Conservation (phyloP, 352 stramenopile species). For the Phytophthora ohioensis region DNA sequence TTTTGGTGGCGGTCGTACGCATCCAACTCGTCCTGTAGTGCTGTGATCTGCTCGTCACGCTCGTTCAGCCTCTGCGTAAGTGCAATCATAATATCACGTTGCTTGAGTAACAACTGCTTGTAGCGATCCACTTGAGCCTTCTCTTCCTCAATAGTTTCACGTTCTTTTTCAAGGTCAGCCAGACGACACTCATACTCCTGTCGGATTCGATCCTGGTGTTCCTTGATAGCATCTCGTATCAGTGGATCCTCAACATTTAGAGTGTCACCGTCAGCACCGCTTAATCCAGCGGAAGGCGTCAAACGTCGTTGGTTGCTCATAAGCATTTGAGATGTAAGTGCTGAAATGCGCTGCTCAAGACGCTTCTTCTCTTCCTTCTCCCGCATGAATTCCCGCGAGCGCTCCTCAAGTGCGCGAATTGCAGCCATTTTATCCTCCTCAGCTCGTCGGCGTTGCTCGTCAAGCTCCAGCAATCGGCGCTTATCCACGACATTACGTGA, state of each 20-base stretch:
- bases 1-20: slow-evolving; percentile 94
- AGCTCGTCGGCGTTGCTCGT: slow-evolving; percentile 89
- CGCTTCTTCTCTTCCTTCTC: slow-evolving; percentile 97
- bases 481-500: slow-evolving; percentile 95
- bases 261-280: slow-evolving; percentile 35
- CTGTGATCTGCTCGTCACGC: slow-evolving; percentile 95
- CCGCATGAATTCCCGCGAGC: slow-evolving; percentile 93
- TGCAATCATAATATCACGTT: slow-evolving; percentile 97
- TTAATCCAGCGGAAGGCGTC: slow-evolving; percentile 17
- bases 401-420: slow-evolving; percentile 92
- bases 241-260: slow-evolving; percentile 81
- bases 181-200: slow-evolving; percentile 93
- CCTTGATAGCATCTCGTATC: slow-evolving; percentile 85
- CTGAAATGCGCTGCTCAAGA: slow-evolving; percentile 93
- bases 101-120: slow-evolving; percentile 96
- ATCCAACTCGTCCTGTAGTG: slow-evolving; percentile 95
- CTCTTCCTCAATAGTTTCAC: slow-evolving; percentile 95
- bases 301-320: slow-evolving; percentile 73
- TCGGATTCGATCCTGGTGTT: slow-evolving; percentile 91
- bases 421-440: slow-evolving; percentile 96
- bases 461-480: slow-evolving; percentile 89
- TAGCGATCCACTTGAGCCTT: slow-evolving; percentile 96
- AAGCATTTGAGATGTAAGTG: slow-evolving; percentile 94
- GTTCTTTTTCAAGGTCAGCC: slow-evolving; percentile 94
- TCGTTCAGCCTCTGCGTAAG: slow-evolving; percentile 95